Base-by-base conservation (phyloP, 2,329 filamentous ascomycete species). In the Aspergillus pseudonomiae region DNA sequence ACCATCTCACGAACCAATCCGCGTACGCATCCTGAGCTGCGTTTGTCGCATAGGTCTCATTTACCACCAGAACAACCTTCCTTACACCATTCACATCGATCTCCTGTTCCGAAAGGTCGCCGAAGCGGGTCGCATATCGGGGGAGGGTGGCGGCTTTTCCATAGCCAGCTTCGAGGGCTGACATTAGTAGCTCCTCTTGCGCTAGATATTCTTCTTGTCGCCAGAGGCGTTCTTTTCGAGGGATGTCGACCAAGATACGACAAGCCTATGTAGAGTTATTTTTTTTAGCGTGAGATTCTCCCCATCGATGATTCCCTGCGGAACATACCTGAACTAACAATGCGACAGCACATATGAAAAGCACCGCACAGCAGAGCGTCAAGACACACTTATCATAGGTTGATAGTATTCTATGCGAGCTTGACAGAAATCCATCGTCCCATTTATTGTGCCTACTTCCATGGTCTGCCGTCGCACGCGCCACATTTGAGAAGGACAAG, bases 1-100 rank as follows among this genome's bases (percentile, higher is more conserved):
- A 45, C 62, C 62, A 64, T 5, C 55, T n/a, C 41, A 19, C 28
- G 41, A 64, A 55, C 62, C 62, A 64, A 24, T 64, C 48, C 2
- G 59, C 48, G 54, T 59, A 64, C 3, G 45, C 59, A 52, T 64
- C 62, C 21, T 48, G 54, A 7, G 21, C 36, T 9, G 26, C 52
- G n/a, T 56, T 45, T 3, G 12, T n/a, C 9, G 58, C 46, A 26
- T 21, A n/a, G 10, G 19, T 21, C 6, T 11, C 36, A 21, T 62
- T 46, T 7, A 59, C 48, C 4, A 64, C 59, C 1, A 64, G 59
- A 28, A 64, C 62, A n/a, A 46, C 36, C 28, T 61, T 64, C 30
- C 41, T 41, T 0, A 56, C 36, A 1, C 62, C 62, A 19, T 55
- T 48, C 1, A 59, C 21, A 7, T 55, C 45, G 9, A 55, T 26